A percentile compares a stretch with the other conserved stretches of the same genome.
Conservation (phyloP, 306 rosid species). For the Macrotyloma uniflorum region DNA sequence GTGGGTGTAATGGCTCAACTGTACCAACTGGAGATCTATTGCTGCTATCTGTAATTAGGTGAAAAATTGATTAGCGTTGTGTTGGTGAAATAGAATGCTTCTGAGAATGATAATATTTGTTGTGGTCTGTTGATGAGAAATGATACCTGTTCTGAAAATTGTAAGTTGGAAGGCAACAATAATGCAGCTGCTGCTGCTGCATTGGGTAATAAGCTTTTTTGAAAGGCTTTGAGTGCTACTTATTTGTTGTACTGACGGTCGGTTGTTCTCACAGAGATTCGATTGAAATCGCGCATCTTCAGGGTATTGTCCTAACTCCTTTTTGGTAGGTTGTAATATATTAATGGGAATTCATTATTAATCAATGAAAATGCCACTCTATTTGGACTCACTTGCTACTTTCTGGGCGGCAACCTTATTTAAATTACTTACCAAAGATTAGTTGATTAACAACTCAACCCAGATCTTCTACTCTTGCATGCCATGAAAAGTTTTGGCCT, state of each 20-base stretch:
- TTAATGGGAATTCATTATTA: slow-evolving; percentile 7
- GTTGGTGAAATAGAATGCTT: neutral
- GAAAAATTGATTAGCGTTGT: slow-evolving; percentile 1
- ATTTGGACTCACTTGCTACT: neutral
- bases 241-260: neutral
- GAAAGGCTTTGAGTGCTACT: neutral
- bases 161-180: slow-evolving; percentile 10
- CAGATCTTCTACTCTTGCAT: neutral
- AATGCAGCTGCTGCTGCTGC: slow-evolving; percentile 20
- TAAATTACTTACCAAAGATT: neutral
- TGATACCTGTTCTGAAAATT: slow-evolving; percentile 1
- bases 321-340: slow-evolving; percentile 21
- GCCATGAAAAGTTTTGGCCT: neutral
- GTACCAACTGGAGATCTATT: slow-evolving; percentile 35
- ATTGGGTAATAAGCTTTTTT: slow-evolving; percentile 16
- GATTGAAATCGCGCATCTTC: neutral
- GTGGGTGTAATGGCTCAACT: slow-evolving; percentile 1
- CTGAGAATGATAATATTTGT: neutral
- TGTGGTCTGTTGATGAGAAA: neutral
- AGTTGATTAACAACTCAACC: neutral
- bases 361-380: neutral
- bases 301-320: neutral
- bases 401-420: neutral
- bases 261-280: neutral
- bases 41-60: neutral